Conservation (phyloP, 345 rosid species). For the Rhodamnia rubescens region DNA sequence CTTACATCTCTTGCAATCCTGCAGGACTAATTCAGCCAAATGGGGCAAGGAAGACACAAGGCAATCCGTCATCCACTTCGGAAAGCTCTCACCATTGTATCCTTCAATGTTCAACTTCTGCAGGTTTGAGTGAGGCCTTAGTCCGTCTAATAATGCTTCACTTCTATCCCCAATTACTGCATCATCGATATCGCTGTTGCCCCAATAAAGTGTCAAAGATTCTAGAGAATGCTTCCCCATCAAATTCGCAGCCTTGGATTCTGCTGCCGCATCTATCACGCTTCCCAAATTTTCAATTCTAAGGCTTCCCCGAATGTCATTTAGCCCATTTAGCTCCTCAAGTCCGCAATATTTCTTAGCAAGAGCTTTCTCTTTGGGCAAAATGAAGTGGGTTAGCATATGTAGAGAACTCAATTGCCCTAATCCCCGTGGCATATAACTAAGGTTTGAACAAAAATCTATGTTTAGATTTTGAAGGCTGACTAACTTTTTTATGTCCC, state of each 20-base stretch:
- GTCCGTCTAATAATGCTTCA: background rate
- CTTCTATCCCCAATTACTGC: accelerated
- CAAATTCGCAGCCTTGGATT: background rate
- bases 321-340: background rate
- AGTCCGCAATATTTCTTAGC: background rate
- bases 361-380: background rate
- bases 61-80: background rate
- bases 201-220: accelerated
- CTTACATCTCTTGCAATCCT: background rate
- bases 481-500: accelerated
- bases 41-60: background rate
- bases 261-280: accelerated
- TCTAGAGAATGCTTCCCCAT: accelerated
- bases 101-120: background rate
- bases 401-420: background rate
- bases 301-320: background rate
- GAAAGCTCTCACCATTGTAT: background rate
- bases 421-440: accelerated
- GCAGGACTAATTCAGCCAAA: accelerated
- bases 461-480: background rate
- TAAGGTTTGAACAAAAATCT: accelerated
- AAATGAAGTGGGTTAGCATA: background rate
- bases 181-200: accelerated
- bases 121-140: accelerated
- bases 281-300: background rate